Evolutionary conservation across 164 flowering plant genomes (phyloP).

Genomic region (Dillenia turbinata): DNA sequence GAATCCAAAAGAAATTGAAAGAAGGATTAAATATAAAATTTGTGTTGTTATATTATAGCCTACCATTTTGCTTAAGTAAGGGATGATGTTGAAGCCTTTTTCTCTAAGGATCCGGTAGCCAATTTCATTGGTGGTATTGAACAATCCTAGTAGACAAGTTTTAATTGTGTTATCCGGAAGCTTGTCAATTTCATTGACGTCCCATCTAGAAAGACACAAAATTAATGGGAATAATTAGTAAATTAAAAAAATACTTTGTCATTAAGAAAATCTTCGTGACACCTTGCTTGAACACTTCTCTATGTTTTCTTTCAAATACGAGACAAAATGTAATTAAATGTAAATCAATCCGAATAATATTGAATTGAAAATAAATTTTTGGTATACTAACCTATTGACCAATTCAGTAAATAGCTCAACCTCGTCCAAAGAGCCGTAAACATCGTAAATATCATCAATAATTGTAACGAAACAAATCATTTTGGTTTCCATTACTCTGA

Average conservation of each 20-base stretch:
- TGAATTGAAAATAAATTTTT: not conserved
- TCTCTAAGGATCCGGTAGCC: no score
- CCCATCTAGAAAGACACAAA: conserved; percentile 29
- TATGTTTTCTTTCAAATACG: no score
- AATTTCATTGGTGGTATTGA: conserved; percentile 22
- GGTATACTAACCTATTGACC: conserved; percentile 20
- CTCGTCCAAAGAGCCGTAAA: conserved; percentile 38
- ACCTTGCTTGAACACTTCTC: no score
- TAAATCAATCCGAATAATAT: no score
- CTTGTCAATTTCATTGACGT: conserved; percentile 11
- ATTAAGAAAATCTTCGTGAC: not conserved
- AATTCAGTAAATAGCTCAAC: conserved; percentile 33
- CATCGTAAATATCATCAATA: conserved; percentile 44
- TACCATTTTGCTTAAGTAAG: no score
- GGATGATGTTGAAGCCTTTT: no score
- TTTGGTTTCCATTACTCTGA: conserved; percentile 33
- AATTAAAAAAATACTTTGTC: no score
- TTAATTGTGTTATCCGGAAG: conserved; percentile 26
- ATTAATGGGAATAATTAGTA: not conserved
- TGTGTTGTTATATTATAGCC: no score
- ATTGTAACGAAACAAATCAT: conserved; percentile 20
- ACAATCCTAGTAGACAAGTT: conserved; percentile 13
- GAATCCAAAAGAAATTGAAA: no score
- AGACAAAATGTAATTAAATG: no score
- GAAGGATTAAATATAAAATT: no score